Evolutionary conservation across 2,329 filamentous ascomycete genomes (phyloP).

Genomic region (Paradendryphiella salina): DNA sequence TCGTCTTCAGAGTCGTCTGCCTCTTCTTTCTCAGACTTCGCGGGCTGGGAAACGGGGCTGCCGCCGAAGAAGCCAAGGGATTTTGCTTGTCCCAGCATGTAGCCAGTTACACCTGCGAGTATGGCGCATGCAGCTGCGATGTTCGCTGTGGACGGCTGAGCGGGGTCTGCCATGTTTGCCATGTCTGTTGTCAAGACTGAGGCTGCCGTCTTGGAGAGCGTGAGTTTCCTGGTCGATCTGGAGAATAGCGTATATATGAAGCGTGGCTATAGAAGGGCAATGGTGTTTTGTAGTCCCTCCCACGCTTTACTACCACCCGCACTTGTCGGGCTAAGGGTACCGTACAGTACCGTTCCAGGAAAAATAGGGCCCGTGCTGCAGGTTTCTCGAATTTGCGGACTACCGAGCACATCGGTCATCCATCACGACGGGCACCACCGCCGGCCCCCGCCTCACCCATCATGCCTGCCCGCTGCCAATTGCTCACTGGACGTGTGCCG

Average conservation of each 20-base stretch:
- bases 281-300: neutral
- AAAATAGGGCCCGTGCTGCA: constrained; percentile 7
- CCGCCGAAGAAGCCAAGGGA: constrained; percentile 72
- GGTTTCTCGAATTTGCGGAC: constrained; percentile 27
- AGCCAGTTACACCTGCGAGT: constrained; percentile 74
- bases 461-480: constrained; percentile 40
- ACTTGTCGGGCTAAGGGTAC: constrained; percentile 3
- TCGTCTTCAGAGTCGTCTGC: constrained; percentile 33
- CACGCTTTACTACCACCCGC: constrained; percentile 1
- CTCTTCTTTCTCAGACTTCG: constrained; percentile 17
- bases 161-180: constrained; percentile 32
- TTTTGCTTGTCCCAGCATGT: constrained; percentile 67
- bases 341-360: too few relatives aligned
- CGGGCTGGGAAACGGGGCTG: constrained; percentile 47
- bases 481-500: constrained; percentile 31
- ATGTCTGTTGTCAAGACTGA: neutral
- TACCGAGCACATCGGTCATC: constrained; percentile 24
- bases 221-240: too few relatives aligned
- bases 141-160: constrained; percentile 58
- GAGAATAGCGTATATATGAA: neutral
- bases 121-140: constrained; percentile 74
- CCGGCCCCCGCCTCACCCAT: constrained; percentile 11
- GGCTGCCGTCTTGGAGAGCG: neutral
- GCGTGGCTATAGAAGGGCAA: neutral
- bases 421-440: constrained; percentile 21